Evolutionary conservation across 2,329 filamentous ascomycete genomes (phyloP), one percentile per base, ranked within the genome.

Genomic region (Fusarium sp.): DNA sequence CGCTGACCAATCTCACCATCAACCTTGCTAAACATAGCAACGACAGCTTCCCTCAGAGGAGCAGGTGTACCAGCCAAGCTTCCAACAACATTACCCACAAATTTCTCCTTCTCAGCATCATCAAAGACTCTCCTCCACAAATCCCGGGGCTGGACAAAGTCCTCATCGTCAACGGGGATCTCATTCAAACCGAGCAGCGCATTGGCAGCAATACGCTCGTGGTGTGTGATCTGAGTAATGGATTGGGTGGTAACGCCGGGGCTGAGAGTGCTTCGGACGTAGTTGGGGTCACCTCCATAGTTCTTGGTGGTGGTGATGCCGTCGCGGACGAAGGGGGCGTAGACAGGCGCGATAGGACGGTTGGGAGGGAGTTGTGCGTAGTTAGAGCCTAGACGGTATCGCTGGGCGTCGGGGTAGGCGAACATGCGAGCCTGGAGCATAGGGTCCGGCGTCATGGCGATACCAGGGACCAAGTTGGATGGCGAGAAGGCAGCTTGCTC

Each of bases 401-500:
- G 13, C 20, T 64, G 61, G 33, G 61, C 61, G 15, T 64, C 61
- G 10, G 61, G 61, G 20, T 64, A 64, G 31, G 61, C 61, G 12
- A 64, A 64, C 61, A 64, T 64, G 33, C 61, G 61, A 39, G 61
- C 61, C 33, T 65, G 61, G 1, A 65, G 56, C 61, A 65, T 64
- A 1, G 61, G 61, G 7, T 64, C 61, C 1, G 61, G 61, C 0
- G 61, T 64, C 33, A 53, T 35, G 7, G 57, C 14, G 11, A 65
- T 62, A 20, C 57, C 57, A 9, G 61, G 61, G 16, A 65, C 47
- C 20, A 65, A 16, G 28, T 65, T 65, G 0, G 57, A 65, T 5
- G 61, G 61, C 2, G 61, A 65, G 20, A 65, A 62, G 10, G 61
- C 61, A 22, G 56, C 61, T 35, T 65, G 61, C 24, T 65, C 61